Evolutionary conservation across 805 yeast genomes (phyloP).

Genomic region (Zygosaccharomyces bailii): DNA sequence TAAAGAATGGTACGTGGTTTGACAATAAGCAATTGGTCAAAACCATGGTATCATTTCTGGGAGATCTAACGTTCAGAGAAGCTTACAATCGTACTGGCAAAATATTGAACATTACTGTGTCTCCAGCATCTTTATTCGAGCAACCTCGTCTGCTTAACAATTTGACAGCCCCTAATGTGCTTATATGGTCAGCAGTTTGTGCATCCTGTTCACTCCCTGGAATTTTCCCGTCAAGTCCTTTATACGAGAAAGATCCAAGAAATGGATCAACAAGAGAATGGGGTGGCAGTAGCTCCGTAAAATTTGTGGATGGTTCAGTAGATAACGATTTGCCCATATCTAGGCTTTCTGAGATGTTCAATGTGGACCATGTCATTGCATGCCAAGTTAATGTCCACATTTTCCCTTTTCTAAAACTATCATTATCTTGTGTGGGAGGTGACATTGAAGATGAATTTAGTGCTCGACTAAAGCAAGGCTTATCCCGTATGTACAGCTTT

Average conservation of each 20-base stretch:
- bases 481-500: conserved; percentile 55
- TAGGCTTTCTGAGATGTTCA: conserved; percentile 91
- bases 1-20: conserved; percentile 87
- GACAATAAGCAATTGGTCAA: conserved; percentile 67
- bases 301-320: conserved; percentile 94
- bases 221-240: conserved; percentile 78
- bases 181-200: conserved; percentile 86
- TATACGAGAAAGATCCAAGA: conserved; percentile 74
- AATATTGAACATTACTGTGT: conserved; percentile 89
- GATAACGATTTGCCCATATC: conserved; percentile 91
- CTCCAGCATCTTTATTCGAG: conserved; percentile 86
- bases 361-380: conserved; percentile 95
- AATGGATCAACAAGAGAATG: conserved; percentile 77
- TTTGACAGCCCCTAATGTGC: conserved; percentile 74
- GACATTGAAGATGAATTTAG: conserved; percentile 59
- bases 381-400: conserved; percentile 98
- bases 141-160: conserved; percentile 81
- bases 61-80: conserved; percentile 89
- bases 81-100: conserved; percentile 93
- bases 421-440: conserved; percentile 67
- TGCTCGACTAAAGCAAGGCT: conserved; percentile 49
- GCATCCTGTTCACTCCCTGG: conserved; percentile 95
- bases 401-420: conserved; percentile 72
- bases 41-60: conserved; percentile 76
- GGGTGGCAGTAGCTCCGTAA: conserved; percentile 64